These are phyloP conservation scores for Punica granatum DNA, from an alignment of 345 rosid species.

Conservation along the genomic window DNA sequence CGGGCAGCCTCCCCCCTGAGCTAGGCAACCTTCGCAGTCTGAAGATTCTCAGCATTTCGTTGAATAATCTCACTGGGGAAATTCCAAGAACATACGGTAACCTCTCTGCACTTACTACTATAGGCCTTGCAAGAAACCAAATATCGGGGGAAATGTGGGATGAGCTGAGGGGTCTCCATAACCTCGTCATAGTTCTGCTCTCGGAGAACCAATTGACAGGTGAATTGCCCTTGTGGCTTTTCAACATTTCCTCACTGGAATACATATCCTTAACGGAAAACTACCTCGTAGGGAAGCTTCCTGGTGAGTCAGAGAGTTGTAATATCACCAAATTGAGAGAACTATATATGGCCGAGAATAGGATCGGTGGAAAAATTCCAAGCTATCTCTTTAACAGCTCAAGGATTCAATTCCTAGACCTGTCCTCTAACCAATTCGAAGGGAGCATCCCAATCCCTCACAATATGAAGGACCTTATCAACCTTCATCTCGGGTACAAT, in stretches of 20 bases:
- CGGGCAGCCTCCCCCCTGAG: constrained; percentile 7
- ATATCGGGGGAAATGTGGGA: constrained; percentile 9
- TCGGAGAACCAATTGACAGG: constrained; percentile 8
- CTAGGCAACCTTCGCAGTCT: constrained; percentile 7
- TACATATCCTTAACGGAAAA: constrained; percentile 1
- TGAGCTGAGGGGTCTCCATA: constrained; percentile 11
- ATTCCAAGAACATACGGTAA: constrained; percentile 15
- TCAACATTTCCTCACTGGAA: constrained; percentile 13
- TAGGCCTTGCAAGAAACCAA: constrained; percentile 5
- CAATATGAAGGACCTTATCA: neutral
- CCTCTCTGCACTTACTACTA: constrained; percentile 12
- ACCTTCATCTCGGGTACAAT: constrained; percentile 6
- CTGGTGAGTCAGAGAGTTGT: neutral
- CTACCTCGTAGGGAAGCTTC: constrained; percentile 11
- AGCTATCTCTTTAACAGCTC: constrained; percentile 9
- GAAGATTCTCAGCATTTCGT: constrained; percentile 2
- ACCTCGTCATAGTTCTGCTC: neutral
- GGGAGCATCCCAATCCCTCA: constrained; percentile 11
- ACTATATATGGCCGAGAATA: constrained; percentile 13
- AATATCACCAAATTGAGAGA: constrained; percentile 10
- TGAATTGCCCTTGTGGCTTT: constrained; percentile 10
- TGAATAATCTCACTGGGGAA: constrained; percentile 13
- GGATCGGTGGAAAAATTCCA: constrained; percentile 10
- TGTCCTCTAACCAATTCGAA: constrained; percentile 5
- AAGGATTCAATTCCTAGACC: constrained; percentile 1